A percentile compares a stretch with the other conserved stretches of the same genome.
These are phyloP conservation scores for Sindora glabra DNA, from an alignment of 306 rosid genomes.

Conservation along the genomic window DNA sequence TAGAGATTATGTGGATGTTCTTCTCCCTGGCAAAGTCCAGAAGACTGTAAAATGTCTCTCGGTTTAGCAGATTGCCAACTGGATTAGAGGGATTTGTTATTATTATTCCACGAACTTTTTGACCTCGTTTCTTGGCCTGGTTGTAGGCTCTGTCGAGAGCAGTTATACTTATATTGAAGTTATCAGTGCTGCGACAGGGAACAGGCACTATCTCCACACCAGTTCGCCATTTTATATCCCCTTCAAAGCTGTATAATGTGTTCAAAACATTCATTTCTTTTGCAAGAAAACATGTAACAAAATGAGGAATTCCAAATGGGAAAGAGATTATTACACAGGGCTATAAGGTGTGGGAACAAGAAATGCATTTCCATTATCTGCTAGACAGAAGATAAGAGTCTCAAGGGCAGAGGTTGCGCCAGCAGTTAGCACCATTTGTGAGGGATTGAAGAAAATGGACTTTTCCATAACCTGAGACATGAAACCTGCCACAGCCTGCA, in stretches of 20 bases:
- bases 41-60: conserved; percentile 57
- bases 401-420: conserved; percentile 76
- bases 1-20: conserved; percentile 79
- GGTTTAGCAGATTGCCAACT: conserved; percentile 52
- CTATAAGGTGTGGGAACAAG: conserved; percentile 88
- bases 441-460: conserved; percentile 56
- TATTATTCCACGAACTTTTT: conserved; percentile 74
- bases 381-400: conserved; percentile 85
- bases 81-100: conserved; percentile 78
- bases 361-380: conserved; percentile 82
- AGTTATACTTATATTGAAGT: conserved; percentile 48
- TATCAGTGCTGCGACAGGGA: conserved; percentile 77
- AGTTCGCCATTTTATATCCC: conserved; percentile 68
- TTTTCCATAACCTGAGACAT: conserved; percentile 67
- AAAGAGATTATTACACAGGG: conserved; percentile 54
- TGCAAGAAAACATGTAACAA: neutral
- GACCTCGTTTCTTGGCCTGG: conserved; percentile 81
- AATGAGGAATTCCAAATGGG: conserved; percentile 5
- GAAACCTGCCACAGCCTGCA: conserved; percentile 84
- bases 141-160: conserved; percentile 73
- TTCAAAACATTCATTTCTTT: conserved; percentile 26
- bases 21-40: conserved; percentile 89
- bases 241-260: conserved; percentile 58
- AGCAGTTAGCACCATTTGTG: conserved; percentile 60
- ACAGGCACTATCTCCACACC: conserved; percentile 73